Evolutionary conservation across 768 basidiomycete genomes (phyloP).

Genomic region (Xerocomus spinulosus): DNA sequence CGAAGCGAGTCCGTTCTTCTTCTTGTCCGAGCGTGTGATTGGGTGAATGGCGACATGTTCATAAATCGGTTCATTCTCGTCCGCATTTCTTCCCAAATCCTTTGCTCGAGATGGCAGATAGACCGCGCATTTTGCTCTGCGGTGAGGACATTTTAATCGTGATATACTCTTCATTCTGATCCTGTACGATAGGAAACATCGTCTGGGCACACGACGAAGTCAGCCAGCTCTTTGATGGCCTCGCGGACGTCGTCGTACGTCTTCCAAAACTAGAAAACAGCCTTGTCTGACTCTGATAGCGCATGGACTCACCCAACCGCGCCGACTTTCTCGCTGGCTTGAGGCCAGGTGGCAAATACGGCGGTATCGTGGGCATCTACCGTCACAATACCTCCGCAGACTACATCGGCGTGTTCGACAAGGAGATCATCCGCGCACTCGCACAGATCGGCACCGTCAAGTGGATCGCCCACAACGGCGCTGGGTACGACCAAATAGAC

Average conservation of each 20-base stretch:
- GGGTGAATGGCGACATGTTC: background rate
- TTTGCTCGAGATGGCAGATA: conserved; percentile 13
- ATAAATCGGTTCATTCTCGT: background rate
- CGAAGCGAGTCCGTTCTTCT: background rate
- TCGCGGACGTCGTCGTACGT: conserved; percentile 77
- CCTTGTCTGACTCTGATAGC: too few species aligned
- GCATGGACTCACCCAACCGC: conserved; percentile 55
- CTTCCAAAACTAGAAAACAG: too few species aligned
- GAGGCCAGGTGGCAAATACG: conserved; percentile 66
- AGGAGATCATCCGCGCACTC: conserved; percentile 66
- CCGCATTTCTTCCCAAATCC: background rate
- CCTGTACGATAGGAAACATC: conserved; percentile 61
- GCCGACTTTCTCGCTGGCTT: conserved; percentile 66
- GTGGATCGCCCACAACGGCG: conserved; percentile 91
- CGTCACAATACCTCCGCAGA: conserved; percentile 64
- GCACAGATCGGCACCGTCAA: conserved; percentile 52
- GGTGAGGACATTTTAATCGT: too few species aligned
- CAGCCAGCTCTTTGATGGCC: conserved; percentile 54
- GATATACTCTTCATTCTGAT: too few species aligned
- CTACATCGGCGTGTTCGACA: conserved; percentile 73
- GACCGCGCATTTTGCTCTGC: conserved; percentile 32
- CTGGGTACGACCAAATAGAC: conserved; percentile 89
- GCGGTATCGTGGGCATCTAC: conserved; percentile 70
- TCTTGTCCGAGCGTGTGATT: background rate
- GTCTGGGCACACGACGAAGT: conserved; percentile 81